Evolutionary conservation across 257 asterid genomes (phyloP).

Genomic region (Solanum rostratum): DNA sequence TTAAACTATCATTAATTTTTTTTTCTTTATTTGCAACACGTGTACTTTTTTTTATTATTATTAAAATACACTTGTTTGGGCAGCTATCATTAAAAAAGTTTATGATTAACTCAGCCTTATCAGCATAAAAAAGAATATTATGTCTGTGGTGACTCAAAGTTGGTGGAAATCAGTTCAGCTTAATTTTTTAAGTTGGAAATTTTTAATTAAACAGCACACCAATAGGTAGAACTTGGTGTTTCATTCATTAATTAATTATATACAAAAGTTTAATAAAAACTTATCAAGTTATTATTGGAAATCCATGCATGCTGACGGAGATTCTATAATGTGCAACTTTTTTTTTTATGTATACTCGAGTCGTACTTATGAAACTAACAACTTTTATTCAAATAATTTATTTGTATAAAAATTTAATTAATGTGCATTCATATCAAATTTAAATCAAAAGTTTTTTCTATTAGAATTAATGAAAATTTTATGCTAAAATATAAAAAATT

Average conservation of each 20-base stretch:
- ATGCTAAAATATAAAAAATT: no score
- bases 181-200: not conserved
- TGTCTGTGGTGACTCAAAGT: not conserved
- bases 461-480: no score
- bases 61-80: not conserved
- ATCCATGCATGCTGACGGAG: not conserved
- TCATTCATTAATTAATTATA: not conserved
- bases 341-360: not conserved
- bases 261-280: not conserved
- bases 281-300: not conserved
- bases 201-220: not conserved
- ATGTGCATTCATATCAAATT: no score
- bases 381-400: no score
- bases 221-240: not conserved
- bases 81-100: not conserved
- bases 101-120: not conserved
- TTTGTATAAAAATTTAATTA: no score
- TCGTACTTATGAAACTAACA: not conserved
- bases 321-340: not conserved
- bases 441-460: no score
- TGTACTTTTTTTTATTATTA: not conserved
- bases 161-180: not conserved
- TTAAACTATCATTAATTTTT: not conserved
- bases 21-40: not conserved
- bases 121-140: not conserved